These are phyloP conservation scores for Sporisorium graminicola DNA, from an alignment of 1,284 basidiomycete genomes.

Conservation along the genomic window DNA sequence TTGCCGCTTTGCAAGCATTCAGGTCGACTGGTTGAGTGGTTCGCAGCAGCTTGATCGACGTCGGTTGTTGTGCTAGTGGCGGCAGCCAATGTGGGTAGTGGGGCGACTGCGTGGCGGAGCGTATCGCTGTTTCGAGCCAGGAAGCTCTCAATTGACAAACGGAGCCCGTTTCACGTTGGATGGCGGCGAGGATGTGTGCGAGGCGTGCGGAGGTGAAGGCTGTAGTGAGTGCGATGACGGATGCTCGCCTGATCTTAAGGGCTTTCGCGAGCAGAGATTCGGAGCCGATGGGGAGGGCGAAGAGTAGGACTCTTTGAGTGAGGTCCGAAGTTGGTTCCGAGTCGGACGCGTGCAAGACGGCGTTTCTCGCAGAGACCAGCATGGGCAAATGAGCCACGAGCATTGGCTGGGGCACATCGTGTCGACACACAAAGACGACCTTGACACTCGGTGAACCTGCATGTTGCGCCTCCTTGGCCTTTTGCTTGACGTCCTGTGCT, in stretches of 20 bases:
- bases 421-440: constrained; percentile 48
- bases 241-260: constrained; percentile 24
- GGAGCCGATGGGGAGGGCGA: constrained; percentile 38
- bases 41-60: constrained; percentile 36
- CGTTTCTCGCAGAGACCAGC: constrained; percentile 38
- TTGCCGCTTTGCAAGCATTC: constrained; percentile 33
- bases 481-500: neutral
- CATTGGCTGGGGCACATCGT: constrained; percentile 29
- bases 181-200: constrained; percentile 3
- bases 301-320: constrained; percentile 8
- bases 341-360: constrained; percentile 15
- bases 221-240: constrained; percentile 31
- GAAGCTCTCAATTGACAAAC: constrained; percentile 16
- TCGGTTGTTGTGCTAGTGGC: constrained; percentile 14
- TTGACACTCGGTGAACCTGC: constrained; percentile 6
- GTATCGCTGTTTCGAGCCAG: constrained; percentile 43
- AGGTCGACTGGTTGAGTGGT: constrained; percentile 44
- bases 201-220: constrained; percentile 10
- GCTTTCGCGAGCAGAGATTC: constrained; percentile 30
- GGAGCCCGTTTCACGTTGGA: constrained; percentile 26
- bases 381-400: constrained; percentile 48
- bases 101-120: constrained; percentile 11
- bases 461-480: constrained; percentile 3
- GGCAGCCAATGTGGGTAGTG: neutral
- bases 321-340: too few species aligned